phyloP scores from a whole-genome alignment of 768 basidiomycete species.

The Mycena olivaceomarginata region DNA sequence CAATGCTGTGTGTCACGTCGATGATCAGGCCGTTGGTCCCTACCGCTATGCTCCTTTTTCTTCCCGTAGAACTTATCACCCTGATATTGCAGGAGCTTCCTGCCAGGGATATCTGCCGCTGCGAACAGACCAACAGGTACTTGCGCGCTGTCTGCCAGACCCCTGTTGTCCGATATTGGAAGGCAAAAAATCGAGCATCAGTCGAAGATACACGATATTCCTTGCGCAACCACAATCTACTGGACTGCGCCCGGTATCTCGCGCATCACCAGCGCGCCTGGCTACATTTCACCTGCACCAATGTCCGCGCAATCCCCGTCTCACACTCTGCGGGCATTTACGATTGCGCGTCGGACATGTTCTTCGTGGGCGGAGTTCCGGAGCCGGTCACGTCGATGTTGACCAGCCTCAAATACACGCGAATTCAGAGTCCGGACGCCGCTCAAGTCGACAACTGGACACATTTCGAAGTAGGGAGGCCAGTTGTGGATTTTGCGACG shows the following conservation, averaged over 20 bases:
- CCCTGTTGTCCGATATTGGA: background rate
- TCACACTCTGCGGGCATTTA: background rate
- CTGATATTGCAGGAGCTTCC: background rate
- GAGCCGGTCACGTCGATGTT: background rate
- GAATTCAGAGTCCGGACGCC: background rate
- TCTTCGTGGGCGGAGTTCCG: background rate
- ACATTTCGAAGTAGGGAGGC: background rate
- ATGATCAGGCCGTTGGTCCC: no score
- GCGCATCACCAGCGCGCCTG: background rate
- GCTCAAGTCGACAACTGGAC: background rate
- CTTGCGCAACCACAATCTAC: background rate
- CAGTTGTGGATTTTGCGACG: background rate
- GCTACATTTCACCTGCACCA: background rate
- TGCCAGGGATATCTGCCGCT: background rate
- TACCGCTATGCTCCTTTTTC: no score
- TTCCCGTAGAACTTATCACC: slow-evolving; percentile 2
- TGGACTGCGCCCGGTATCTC: background rate
- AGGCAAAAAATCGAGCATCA: background rate
- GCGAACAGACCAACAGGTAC: background rate
- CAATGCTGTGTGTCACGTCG: no score
- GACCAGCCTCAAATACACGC: background rate
- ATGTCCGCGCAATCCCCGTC: background rate
- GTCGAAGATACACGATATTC: slow-evolving; percentile 3
- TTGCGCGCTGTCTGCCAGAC: background rate
- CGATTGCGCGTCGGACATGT: background rate